Evolutionary conservation across 2,329 filamentous ascomycete genomes (phyloP).

Genomic region (Drechslerella dactyloides): DNA sequence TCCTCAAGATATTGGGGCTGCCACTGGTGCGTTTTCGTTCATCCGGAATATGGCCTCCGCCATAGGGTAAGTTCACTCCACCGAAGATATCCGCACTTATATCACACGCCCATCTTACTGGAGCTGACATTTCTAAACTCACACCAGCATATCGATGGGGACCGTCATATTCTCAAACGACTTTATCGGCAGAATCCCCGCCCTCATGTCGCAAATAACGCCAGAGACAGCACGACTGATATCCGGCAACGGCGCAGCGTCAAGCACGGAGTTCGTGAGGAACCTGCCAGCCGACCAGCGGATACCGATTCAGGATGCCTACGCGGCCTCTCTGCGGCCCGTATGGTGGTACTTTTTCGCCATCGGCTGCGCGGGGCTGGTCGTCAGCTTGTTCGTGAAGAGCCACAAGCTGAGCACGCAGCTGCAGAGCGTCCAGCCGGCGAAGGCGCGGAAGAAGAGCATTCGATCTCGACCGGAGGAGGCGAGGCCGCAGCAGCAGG

Average conservation of each 20-base stretch:
- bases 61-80: conserved; percentile 56
- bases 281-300: conserved; percentile 62
- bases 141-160: conserved; percentile 62
- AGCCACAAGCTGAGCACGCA: conserved; percentile 54
- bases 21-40: conserved; percentile 69
- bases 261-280: conserved; percentile 67
- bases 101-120: neutral
- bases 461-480: too few species aligned
- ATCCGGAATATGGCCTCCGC: conserved; percentile 66
- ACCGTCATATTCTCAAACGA: conserved; percentile 80
- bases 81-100: neutral
- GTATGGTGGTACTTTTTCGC: conserved; percentile 56
- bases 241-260: conserved; percentile 67
- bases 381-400: conserved; percentile 44
- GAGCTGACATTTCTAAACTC: conserved; percentile 57
- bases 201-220: conserved; percentile 63
- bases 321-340: conserved; percentile 52
- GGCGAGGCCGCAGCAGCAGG: conserved; percentile 23
- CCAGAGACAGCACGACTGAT: conserved; percentile 63
- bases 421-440: conserved; percentile 52
- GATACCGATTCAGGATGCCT: conserved; percentile 52
- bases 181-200: conserved; percentile 66
- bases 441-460: conserved; percentile 34
- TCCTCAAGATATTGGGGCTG: conserved; percentile 68
- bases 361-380: conserved; percentile 35